phyloP scores from a whole-genome alignment of 805 yeast species.

The Lipomyces lipofer region DNA sequence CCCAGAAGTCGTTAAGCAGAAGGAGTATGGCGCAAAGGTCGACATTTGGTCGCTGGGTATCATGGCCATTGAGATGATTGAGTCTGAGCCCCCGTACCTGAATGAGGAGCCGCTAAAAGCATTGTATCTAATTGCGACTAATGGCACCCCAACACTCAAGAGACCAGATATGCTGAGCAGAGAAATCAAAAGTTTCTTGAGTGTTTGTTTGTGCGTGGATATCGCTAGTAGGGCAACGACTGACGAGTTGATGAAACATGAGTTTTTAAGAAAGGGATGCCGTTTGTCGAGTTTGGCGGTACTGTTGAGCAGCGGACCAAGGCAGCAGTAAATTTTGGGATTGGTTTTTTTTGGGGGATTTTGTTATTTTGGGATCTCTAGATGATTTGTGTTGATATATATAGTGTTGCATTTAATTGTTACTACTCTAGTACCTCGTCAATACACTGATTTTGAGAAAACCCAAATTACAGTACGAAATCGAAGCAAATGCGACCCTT shows the following conservation, averaged over 20 bases:
- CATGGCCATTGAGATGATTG: constrained; percentile 86
- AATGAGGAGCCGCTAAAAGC: constrained; percentile 80
- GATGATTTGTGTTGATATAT: no score
- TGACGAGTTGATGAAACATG: constrained; percentile 78
- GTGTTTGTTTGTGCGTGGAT: constrained; percentile 92
- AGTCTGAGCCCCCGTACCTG: constrained; percentile 80
- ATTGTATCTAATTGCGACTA: constrained; percentile 71
- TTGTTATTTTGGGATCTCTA: background rate
- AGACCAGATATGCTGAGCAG: constrained; percentile 68
- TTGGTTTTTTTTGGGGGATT: background rate
- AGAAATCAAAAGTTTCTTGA: constrained; percentile 79
- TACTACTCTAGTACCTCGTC: no score
- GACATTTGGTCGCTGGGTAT: constrained; percentile 84
- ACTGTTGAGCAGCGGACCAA: constrained; percentile 2
- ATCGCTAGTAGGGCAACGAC: constrained; percentile 89
- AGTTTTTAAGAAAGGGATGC: constrained; percentile 59
- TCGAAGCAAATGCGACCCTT: no score
- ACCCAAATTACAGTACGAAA: no score
- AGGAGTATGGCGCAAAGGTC: constrained; percentile 78
- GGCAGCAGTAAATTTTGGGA: background rate
- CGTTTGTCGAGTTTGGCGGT: constrained; percentile 52
- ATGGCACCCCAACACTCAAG: constrained; percentile 76
- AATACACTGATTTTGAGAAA: no score
- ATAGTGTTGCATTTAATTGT: no score
- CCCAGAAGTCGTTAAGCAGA: constrained; percentile 78